Conservation (phyloP, 139 green algal genomes). For the Auxenochlorella protothecoides region DNA sequence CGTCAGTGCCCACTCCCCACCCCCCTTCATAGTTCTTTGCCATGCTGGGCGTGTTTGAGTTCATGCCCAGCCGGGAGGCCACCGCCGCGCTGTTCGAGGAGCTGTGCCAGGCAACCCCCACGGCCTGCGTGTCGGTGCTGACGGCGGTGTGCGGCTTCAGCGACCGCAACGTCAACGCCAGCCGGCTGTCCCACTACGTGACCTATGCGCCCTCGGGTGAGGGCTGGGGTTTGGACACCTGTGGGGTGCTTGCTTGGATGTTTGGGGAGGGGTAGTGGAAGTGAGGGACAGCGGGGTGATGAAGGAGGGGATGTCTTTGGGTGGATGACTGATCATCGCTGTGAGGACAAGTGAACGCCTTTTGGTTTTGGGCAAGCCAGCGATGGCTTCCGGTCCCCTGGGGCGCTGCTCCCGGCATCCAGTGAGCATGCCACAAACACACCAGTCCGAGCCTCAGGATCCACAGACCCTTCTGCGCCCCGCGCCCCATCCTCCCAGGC, state of each 20-base stretch:
- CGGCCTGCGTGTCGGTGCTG: slow-evolving; percentile 33
- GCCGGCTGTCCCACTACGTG: slow-evolving; percentile 27
- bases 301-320: not conserved
- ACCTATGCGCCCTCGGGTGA: slow-evolving; percentile 30
- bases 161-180: slow-evolving; percentile 39
- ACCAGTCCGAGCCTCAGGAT: too few species aligned
- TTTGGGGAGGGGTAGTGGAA: too few species aligned
- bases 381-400: not conserved
- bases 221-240: not conserved
- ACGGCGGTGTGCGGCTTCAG: slow-evolving; percentile 41
- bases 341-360: not conserved
- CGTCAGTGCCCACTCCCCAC: not conserved
- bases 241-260: too few species aligned
- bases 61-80: slow-evolving; percentile 29
- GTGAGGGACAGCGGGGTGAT: too few species aligned
- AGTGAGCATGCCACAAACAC: not conserved
- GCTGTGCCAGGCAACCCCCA: slow-evolving; percentile 21
- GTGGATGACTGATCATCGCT: not conserved
- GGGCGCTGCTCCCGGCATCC: not conserved
- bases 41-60: slow-evolving; percentile 28
- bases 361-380: too few species aligned
- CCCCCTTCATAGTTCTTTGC: slow-evolving; percentile 21
- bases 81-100: slow-evolving; percentile 18
- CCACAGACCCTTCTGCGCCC: too few species aligned
- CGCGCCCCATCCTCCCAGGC: not conserved